Conservation (phyloP, 306 rosid species). For the Castanea crenata region DNA sequence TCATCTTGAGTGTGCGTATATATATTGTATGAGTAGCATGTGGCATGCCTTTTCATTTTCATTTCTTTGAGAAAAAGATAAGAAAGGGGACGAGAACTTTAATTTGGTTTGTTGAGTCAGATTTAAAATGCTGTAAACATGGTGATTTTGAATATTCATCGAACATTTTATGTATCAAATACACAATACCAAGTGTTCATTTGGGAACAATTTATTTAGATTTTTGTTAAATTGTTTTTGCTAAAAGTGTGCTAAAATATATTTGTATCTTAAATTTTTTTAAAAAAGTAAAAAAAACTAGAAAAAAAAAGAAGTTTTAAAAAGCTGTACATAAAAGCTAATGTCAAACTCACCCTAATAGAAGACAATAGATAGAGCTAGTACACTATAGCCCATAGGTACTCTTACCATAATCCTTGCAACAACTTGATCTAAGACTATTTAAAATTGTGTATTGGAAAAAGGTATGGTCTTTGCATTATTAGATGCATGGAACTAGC, state of each 20-base stretch:
- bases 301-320: fast-evolving
- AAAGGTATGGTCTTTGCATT: too few relatives aligned
- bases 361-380: background rate
- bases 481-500: too few relatives aligned
- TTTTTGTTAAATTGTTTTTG: too few relatives aligned
- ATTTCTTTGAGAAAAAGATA: background rate
- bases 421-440: background rate
- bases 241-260: too few relatives aligned
- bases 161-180: background rate
- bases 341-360: too few relatives aligned
- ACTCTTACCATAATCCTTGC: background rate
- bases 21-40: background rate
- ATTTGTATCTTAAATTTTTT: too few relatives aligned
- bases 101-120: background rate
- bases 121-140: background rate
- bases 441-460: background rate
- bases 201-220: too few relatives aligned
- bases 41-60: too few relatives aligned
- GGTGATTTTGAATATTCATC: background rate
- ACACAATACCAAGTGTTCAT: too few relatives aligned
- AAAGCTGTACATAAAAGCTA: too few relatives aligned
- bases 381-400: background rate
- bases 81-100: background rate
- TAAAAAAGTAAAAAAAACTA: too few relatives aligned
- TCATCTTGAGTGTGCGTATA: background rate